Base-by-base conservation (phyloP, 2,329 filamentous ascomycete genomes). In the Colletotrichum sidae region DNA sequence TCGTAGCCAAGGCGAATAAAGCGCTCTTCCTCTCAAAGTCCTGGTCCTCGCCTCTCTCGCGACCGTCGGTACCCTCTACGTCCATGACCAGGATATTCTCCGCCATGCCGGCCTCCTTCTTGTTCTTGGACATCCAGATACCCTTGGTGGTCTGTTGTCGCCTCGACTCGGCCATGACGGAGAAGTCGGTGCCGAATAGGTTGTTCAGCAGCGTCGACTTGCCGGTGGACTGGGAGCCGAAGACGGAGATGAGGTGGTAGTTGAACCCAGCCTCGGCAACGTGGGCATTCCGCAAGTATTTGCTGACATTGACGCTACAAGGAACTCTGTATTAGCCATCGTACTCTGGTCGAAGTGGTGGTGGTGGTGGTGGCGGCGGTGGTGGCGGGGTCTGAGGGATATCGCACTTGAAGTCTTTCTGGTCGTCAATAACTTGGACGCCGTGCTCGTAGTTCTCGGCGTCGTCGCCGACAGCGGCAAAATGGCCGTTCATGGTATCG, bases 51-150 rank as follows among this genome's bases (percentile, higher is more conserved):
- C 96, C 96, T 70, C 96, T 88, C 82, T 99, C 96, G 71, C 96
- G 89, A 56, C 96, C 96, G 77, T 99, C 96, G 10, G 96, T 98
- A 70, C 96, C 96, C 79, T 99, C 96, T 47, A 99, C 96, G 75
- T 99, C 96, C 96, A 99, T 99, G 72, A 99, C 96, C 68, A 99
- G 84, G 73, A 99, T 97, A 79, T 99, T 99, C 73, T 97, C 93
- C 59, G 95, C 94, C 94, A 98, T 97, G 69, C 77, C 77, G 69
- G 79, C 78, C 55, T 81, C 79, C 70, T 85, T 84, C 83, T 97
- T 97, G 81, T 98, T 98, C 83, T 97, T 97, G 69, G 94, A 97
- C 91, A 99, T 91, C 96, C 96, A 99, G 77, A 99, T 99, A 75
- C 96, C 96, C 84, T 98, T 99, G 49, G 96, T 99, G 0, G 96